Conservation (phyloP, 768 basidiomycete species). For the Phanerochaete sordida region DNA sequence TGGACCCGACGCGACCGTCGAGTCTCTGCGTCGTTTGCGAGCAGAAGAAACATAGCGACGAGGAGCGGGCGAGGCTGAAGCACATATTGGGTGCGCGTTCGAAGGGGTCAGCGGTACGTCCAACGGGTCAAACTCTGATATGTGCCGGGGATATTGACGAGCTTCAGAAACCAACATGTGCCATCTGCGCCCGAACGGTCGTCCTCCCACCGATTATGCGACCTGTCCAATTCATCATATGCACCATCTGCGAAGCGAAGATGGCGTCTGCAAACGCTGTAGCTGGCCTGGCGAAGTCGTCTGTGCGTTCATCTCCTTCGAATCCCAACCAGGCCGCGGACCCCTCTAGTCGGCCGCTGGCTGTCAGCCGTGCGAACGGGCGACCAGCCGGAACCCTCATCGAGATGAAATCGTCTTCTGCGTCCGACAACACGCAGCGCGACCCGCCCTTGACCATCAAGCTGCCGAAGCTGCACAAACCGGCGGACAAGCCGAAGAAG, state of each 20-base stretch:
- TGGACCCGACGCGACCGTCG: neutral
- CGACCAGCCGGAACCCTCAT: neutral
- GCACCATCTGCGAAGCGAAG: neutral
- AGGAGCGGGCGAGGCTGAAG: neutral
- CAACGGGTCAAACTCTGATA: neutral
- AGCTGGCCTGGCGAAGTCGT: neutral
- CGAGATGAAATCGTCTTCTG: neutral
- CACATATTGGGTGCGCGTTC: neutral
- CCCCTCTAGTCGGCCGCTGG: neutral
- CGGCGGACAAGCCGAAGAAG: neutral
- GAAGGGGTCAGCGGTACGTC: neutral
- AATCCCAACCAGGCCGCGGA: neutral
- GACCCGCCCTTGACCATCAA: neutral
- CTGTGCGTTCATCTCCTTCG: neutral
- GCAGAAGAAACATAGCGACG: neutral
- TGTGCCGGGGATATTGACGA: neutral
- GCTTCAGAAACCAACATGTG: neutral
- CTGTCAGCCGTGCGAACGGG: neutral
- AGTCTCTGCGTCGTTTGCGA: neutral
- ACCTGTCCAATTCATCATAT: constrained; percentile 3
- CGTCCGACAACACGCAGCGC: neutral
- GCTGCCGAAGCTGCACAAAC: neutral
- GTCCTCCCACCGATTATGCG: neutral
- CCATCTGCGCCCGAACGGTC: neutral
- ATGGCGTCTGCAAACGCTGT: neutral